phyloP scores from a whole-genome alignment of 345 rosid genomes.

The Cardamine resedifolia region DNA sequence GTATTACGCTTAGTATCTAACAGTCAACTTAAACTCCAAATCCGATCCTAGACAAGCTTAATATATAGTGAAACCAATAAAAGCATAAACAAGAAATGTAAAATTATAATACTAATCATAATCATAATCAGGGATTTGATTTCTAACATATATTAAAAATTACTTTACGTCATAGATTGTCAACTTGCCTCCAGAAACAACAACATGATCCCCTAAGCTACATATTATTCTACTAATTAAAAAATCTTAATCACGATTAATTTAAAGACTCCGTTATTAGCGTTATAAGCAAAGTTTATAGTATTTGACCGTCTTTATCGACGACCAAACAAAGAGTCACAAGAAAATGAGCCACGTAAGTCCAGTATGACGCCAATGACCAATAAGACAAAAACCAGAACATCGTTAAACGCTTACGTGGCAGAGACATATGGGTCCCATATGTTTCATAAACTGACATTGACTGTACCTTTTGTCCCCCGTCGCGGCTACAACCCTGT shows the following conservation, averaged over 20 bases:
- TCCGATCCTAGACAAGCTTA: not conserved
- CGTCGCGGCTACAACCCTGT: constrained; percentile 20
- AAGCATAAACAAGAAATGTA: not conserved
- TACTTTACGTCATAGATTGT: constrained; percentile 27
- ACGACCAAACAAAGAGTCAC: constrained; percentile 29
- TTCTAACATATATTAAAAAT: not conserved
- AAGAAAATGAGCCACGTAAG: constrained; percentile 27
- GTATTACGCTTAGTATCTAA: not conserved
- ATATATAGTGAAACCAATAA: not conserved
- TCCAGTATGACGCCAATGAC: constrained; percentile 32
- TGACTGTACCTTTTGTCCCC: constrained; percentile 46
- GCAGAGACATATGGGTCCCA: constrained; percentile 49
- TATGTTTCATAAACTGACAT: constrained; percentile 34
- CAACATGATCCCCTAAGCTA: constrained; percentile 31
- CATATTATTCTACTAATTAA: not conserved
- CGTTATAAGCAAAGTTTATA: constrained; percentile 31
- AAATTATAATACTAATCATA: not conserved
- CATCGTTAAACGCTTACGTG: constrained; percentile 46
- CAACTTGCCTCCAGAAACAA: constrained; percentile 32
- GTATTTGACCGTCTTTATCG: constrained; percentile 27
- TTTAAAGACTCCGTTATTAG: constrained; percentile 30
- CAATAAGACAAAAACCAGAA: constrained; percentile 23
- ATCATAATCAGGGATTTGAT: constrained; percentile 24
- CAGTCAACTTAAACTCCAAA: not conserved
- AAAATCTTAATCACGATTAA: not conserved